Evolutionary conservation across 2,329 filamentous ascomycete genomes (phyloP), one percentile per base, ranked within the genome.

Genomic region (Byssoonygena ceratinophila): DNA sequence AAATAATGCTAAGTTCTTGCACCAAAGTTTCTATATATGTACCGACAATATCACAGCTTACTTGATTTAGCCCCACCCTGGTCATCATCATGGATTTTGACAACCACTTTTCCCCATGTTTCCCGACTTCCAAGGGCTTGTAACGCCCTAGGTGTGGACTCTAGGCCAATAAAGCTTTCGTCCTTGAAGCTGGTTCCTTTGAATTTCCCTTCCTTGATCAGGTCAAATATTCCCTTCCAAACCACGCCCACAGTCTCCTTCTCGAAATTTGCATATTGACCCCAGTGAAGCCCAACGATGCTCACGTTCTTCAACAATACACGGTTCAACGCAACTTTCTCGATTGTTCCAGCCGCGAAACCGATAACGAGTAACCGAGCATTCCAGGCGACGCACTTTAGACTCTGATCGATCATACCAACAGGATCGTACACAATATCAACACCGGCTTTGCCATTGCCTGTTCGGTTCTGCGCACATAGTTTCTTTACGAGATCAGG

Each of bases 391-490:
- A 85, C 87, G 71, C 91, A 96, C 71, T 94, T 95, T 60, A 90
- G 86, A 60, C 83, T 88, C 64, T 82, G 78, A 59, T 94, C 88
- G 46, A 96, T 87, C 65, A 96, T 72, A 0, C 91, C 91, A 1
- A 97, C 91, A 11, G 91, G 89, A 67, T 97, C 91, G 71, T 88
- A 97, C 20, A 97, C 90, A 48, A 97, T 87, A 68, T 97, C 90
- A 16, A 95, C 90, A 9, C 89, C 82, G 0, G 66, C 66, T 40
- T 76, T 72, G 1, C 79, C 79, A 57, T 81, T 80, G 0, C 86
- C 87, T 3, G 85, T 91, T 54, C 71, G 60, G 41, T 73, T 59
- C 55, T 64, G 57, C 20, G 65, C 62, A 56, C 70, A 73, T 41
- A 97, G 69, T 59, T 80, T 81, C 72, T 86, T 86, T 45, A 96